Percentiles rank a stretch among this genome's conserved stretches.
Conservation (phyloP, 2,329 filamentous ascomycete species). For the Emericellopsis cladophorae region DNA sequence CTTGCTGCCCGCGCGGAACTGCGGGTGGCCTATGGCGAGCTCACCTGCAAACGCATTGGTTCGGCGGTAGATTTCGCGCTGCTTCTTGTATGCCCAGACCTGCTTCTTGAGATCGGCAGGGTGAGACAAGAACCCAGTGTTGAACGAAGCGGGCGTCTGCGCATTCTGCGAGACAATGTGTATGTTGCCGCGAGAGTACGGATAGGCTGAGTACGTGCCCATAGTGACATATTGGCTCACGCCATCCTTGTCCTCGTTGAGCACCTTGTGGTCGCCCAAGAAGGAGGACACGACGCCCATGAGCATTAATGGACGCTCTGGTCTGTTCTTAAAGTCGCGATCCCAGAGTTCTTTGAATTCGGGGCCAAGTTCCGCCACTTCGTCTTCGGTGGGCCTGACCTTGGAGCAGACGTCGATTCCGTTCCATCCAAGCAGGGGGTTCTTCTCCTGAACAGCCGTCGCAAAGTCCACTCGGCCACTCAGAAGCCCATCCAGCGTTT, state of each 20-base stretch:
- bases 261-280: constrained; percentile 30
- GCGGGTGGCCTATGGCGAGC: constrained; percentile 23
- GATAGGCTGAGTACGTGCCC: constrained; percentile 42
- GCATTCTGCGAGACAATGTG: constrained; percentile 37
- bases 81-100: constrained; percentile 50
- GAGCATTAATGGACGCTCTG: constrained; percentile 35
- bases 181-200: constrained; percentile 46
- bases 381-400: constrained; percentile 37
- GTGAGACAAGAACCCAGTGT: constrained; percentile 35
- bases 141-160: constrained; percentile 36
- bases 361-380: constrained; percentile 36
- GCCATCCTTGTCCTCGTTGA: constrained; percentile 16
- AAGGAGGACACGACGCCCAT: constrained; percentile 21
- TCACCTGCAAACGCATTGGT: constrained; percentile 37
- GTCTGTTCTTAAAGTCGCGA: constrained; percentile 30
- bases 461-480: constrained; percentile 23
- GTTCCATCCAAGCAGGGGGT: constrained; percentile 41
- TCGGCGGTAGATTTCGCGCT: constrained; percentile 44
- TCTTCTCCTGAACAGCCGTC: constrained; percentile 19
- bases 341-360: constrained; percentile 42
- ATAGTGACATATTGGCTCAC: constrained; percentile 35
- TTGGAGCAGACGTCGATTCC: constrained; percentile 42
- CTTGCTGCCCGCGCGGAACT: constrained; percentile 23
- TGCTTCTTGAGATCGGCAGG: constrained; percentile 41
- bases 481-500: constrained; percentile 36